These are phyloP conservation scores for Verticillium tricorpus DNA, from an alignment of 2,329 filamentous ascomycete species.

Conservation along the genomic window DNA sequence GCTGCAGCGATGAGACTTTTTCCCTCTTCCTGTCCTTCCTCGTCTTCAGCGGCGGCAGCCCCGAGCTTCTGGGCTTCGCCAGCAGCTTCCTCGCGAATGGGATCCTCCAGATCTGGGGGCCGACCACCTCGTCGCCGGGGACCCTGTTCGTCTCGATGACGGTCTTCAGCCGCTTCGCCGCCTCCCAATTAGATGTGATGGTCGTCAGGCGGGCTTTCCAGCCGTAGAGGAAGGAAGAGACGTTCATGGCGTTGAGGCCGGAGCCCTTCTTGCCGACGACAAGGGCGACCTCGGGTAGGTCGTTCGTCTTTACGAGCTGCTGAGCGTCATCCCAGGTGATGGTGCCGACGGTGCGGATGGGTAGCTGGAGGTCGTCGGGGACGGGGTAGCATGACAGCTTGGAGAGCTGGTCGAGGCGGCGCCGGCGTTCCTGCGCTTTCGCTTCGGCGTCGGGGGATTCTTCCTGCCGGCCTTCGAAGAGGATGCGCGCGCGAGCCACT, in stretches of 20 bases:
- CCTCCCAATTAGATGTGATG: slow-evolving; percentile 36
- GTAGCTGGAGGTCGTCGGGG: slow-evolving; percentile 27
- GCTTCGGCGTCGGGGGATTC: slow-evolving; percentile 7
- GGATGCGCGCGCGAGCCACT: slow-evolving; percentile 26
- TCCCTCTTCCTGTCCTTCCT: slow-evolving; percentile 9
- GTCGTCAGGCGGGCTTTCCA: slow-evolving; percentile 29
- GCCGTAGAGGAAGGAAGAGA: slow-evolving; percentile 34
- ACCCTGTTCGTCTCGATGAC: slow-evolving; percentile 8
- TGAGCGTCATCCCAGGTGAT: slow-evolving; percentile 21
- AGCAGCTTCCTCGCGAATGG: slow-evolving; percentile 13
- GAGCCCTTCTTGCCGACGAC: slow-evolving; percentile 24
- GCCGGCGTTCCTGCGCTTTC: not conserved
- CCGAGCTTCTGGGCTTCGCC: slow-evolving; percentile 5
- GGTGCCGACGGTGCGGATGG: slow-evolving; percentile 22
- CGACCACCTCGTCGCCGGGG: slow-evolving; percentile 2
- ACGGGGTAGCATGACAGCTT: slow-evolving; percentile 26
- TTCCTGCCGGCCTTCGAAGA: slow-evolving; percentile 15
- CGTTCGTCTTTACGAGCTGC: slow-evolving; percentile 20
- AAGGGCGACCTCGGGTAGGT: slow-evolving; percentile 27
- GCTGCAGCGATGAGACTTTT: slow-evolving; percentile 7
- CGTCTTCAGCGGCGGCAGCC: slow-evolving; percentile 5
- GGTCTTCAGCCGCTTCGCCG: slow-evolving; percentile 11
- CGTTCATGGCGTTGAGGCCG: slow-evolving; percentile 29
- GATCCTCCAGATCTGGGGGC: slow-evolving; percentile 12
- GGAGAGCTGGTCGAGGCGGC: slow-evolving; percentile 22